Evolutionary conservation across 345 rosid genomes (phyloP), one percentile per base, ranked within the genome.

Genomic region (Abelmoschus esculentus): DNA sequence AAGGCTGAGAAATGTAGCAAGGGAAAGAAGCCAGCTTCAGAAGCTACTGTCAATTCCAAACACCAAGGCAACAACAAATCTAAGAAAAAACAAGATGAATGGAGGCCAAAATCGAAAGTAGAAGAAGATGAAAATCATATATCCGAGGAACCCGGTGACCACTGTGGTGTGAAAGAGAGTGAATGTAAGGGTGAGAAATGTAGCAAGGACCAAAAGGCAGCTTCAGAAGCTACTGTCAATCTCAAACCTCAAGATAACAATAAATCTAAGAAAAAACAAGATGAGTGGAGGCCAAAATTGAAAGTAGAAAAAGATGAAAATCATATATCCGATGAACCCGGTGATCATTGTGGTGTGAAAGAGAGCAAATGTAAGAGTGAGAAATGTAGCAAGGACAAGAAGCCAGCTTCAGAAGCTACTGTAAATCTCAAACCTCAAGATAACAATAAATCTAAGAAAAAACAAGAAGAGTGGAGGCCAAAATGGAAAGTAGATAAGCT

Each of bases 181-280:
- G 7, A 0, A 38, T 38, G 42, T 38, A 38, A 38, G 9, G 9
- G 42, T 38, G 42, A 38, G 42, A 38, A 38, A 38, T 38, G 42
- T 5, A 42, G 36, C n/a, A 11, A 7, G 26, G 61, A 49, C 11
- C 40, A 40, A 54, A 60, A 34, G 13, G 14, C 60, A 22, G 9
- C 19, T 19, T 56, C 72, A 56, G 19, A 69, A 55, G 54, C 64
- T 38, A 28, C n/a, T 40, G 63, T 22, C 36, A 38, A 26, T 34
- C 54, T 18, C 36, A 40, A 38, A 18, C 46, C 11, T 12, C 46
- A 42, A 1, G 46, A 56, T 10, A 61, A 52, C 40, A 28, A 13
- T 4, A 69, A 61, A 28, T 5, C 63, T 3, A 69, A 61, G 66
- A 69, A 50, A 29, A 52, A 19, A 61, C 17, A 68, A 61, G 10